These are phyloP conservation scores for Didymella keratinophila DNA, from an alignment of 2,329 filamentous ascomycete genomes.

Conservation along the genomic window DNA sequence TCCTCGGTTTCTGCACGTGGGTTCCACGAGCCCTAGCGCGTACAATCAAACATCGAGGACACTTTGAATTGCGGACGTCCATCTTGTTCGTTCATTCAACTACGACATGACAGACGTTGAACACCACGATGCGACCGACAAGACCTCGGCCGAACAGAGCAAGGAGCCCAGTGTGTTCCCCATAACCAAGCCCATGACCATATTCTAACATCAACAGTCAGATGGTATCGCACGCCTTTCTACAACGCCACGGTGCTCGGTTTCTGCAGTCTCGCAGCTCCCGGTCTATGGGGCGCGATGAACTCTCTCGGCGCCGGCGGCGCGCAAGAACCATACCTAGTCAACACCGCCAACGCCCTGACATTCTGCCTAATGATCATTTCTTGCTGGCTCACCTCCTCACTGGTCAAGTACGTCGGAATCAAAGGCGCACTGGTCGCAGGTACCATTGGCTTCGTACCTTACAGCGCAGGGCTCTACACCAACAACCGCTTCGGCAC, in stretches of 20 bases:
- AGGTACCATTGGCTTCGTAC: conserved; percentile 25
- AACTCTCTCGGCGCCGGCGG: conserved; percentile 29
- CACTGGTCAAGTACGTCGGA: conserved; percentile 21
- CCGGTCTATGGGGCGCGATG: conserved; percentile 31
- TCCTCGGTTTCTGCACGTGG: not conserved
- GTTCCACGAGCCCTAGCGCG: conserved; percentile 2
- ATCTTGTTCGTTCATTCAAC: not conserved
- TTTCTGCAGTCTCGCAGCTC: conserved; percentile 70
- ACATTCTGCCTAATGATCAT: conserved; percentile 25
- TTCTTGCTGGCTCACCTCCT: conserved; percentile 23
- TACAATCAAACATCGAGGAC: not conserved
- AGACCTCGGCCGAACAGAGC: not conserved
- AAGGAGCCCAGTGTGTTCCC: conserved; percentile 1
- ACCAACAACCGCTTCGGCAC: conserved; percentile 26
- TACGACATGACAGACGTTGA: conserved; percentile 1
- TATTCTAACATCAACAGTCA: conserved; percentile 53
- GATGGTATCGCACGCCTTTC: conserved; percentile 74
- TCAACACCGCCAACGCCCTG: conserved; percentile 29
- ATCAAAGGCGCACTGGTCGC: conserved; percentile 23
- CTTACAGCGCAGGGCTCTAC: conserved; percentile 28
- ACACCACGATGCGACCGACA: not conserved
- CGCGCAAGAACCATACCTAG: conserved; percentile 23
- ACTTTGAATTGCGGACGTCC: not conserved
- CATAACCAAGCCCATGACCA: not conserved
- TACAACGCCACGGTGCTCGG: conserved; percentile 76